Percentiles rank a stretch among this genome's conserved stretches.
phyloP scores from a whole-genome alignment of 768 basidiomycete genomes.

The Wakefieldia striispora region DNA sequence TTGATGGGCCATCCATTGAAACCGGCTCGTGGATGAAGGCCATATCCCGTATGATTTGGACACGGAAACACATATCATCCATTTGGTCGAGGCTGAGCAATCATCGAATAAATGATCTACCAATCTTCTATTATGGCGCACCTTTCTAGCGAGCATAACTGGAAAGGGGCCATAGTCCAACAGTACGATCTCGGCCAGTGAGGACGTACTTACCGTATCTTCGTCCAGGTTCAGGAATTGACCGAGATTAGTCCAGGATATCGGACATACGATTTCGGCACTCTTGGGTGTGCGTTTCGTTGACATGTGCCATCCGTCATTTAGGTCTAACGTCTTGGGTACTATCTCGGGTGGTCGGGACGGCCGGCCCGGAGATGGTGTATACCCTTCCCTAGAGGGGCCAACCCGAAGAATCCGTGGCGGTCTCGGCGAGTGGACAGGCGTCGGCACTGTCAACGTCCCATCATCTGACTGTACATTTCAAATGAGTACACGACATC shows the following conservation, averaged over 20 bases:
- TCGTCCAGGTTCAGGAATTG: slow-evolving; percentile 35
- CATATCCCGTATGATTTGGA: slow-evolving; percentile 38
- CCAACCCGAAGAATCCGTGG: not conserved
- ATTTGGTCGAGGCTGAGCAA: slow-evolving; percentile 33
- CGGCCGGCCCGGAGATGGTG: slow-evolving; percentile 7
- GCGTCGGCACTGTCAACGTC: slow-evolving; percentile 1
- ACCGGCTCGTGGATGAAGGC: slow-evolving; percentile 58
- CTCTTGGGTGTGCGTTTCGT: slow-evolving; percentile 38
- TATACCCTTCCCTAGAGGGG: not conserved
- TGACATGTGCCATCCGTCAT: slow-evolving; percentile 41
- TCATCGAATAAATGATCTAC: not conserved
- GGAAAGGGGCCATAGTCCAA: not conserved
- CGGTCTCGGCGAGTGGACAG: slow-evolving; percentile 11
- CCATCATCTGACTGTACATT: slow-evolving; percentile 22
- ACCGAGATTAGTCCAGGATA: slow-evolving; percentile 27
- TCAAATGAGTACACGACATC: not conserved
- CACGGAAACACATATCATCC: slow-evolving; percentile 41
- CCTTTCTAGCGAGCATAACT: slow-evolving; percentile 33
- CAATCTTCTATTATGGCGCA: slow-evolving; percentile 1
- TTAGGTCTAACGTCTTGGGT: slow-evolving; percentile 7
- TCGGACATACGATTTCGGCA: slow-evolving; percentile 31
- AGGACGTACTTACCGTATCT: slow-evolving; percentile 38
- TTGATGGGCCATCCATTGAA: slow-evolving; percentile 44
- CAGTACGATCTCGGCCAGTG: not conserved
- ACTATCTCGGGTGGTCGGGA: slow-evolving; percentile 3